Conservation (phyloP, 2,329 filamentous ascomycete species). For the Elsinoe fawcettii region DNA sequence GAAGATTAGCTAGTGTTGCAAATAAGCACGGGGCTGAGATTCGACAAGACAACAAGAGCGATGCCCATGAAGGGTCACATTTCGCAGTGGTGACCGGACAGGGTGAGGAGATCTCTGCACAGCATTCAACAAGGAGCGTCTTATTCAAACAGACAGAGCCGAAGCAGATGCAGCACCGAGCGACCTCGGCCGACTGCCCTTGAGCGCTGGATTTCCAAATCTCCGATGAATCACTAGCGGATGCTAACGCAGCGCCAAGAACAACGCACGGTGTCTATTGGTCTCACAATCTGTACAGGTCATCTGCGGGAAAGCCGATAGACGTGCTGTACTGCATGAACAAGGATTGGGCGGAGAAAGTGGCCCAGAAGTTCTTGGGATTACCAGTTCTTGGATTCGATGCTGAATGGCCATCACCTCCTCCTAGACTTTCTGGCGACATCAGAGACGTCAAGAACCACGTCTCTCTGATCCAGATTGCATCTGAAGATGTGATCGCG, state of each 20-base stretch:
- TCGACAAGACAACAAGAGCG: no score
- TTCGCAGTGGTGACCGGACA: neutral
- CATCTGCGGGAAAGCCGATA: slow-evolving; percentile 46
- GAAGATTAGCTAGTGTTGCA: no score
- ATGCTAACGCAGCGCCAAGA: neutral
- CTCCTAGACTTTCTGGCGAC: slow-evolving; percentile 22
- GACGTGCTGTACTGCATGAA: slow-evolving; percentile 71
- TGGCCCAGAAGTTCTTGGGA: slow-evolving; percentile 57
- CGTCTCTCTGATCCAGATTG: slow-evolving; percentile 75
- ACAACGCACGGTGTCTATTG: slow-evolving; percentile 35
- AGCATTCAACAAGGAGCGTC: neutral
- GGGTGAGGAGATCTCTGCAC: neutral
- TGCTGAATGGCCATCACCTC: slow-evolving; percentile 65
- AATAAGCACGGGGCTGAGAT: no score
- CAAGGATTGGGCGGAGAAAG: slow-evolving; percentile 57
- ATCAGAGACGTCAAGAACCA: slow-evolving; percentile 51
- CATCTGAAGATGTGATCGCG: slow-evolving; percentile 65
- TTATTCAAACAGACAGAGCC: slow-evolving; percentile 1
- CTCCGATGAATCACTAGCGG: neutral
- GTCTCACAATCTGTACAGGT: slow-evolving; percentile 61
- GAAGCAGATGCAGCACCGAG: neutral
- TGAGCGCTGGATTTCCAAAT: neutral
- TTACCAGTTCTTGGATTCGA: slow-evolving; percentile 78
- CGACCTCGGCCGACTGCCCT: neutral
- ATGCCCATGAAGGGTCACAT: neutral